phyloP scores from a whole-genome alignment of 257 asterid species.

The Vinca minor region DNA sequence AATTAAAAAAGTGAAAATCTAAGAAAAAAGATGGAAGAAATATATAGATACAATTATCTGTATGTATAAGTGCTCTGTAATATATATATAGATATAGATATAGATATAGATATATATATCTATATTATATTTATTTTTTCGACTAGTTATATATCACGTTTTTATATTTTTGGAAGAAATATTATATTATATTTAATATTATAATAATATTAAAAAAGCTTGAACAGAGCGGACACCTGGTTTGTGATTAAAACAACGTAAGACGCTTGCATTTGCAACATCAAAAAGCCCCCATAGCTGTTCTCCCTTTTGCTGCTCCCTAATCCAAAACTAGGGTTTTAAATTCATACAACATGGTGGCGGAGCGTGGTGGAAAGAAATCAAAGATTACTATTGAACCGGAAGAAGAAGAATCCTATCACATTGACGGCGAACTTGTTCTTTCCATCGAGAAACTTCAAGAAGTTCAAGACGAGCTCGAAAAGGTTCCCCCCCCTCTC shows the following conservation, averaged over 20 bases:
- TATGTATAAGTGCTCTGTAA: too few species aligned
- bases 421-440: slow-evolving; percentile 17
- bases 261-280: neutral
- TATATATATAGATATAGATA: too few species aligned
- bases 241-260: neutral
- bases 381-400: slow-evolving; percentile 17
- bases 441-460: slow-evolving; percentile 38
- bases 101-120: too few species aligned
- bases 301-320: neutral
- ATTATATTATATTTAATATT: too few species aligned
- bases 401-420: slow-evolving; percentile 29
- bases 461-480: slow-evolving; percentile 41
- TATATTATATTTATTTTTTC: too few species aligned
- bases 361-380: slow-evolving; percentile 38
- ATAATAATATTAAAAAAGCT: too few species aligned
- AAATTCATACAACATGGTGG: slow-evolving; percentile 33
- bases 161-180: too few species aligned
- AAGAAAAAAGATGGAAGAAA: too few species aligned
- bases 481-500: slow-evolving; percentile 41
- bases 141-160: too few species aligned
- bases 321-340: slow-evolving; percentile 21
- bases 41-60: too few species aligned
- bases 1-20: too few species aligned
- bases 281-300: neutral
- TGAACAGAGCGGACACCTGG: neutral